These are phyloP conservation scores for Amanita phalloides DNA, from an alignment of 768 basidiomycete species.

Conservation along the genomic window DNA sequence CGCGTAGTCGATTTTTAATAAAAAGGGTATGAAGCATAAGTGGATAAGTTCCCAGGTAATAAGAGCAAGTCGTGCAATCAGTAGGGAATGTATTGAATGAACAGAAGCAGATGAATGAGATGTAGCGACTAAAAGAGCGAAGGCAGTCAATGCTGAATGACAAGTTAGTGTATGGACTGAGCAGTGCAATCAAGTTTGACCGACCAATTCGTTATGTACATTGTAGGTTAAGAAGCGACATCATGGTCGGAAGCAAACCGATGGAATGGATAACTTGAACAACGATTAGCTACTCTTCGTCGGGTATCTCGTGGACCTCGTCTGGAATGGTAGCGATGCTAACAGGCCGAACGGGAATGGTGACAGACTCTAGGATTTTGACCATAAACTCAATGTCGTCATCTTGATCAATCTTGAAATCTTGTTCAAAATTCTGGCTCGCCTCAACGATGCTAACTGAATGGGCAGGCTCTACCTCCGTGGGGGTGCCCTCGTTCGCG, in stretches of 20 bases:
- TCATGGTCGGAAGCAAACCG: not conserved
- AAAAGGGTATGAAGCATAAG: slow-evolving; percentile 2
- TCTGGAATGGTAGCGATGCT: slow-evolving; percentile 42
- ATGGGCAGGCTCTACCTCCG: not conserved
- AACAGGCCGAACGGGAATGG: slow-evolving; percentile 23
- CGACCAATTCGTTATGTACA: not conserved
- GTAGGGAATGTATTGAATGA: not conserved
- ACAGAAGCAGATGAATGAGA: not conserved
- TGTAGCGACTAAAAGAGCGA: slow-evolving; percentile 1
- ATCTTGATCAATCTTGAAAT: slow-evolving; percentile 8
- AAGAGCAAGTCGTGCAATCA: not conserved
- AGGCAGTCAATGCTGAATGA: not conserved
- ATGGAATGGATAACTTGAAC: not conserved
- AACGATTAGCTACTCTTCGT: slow-evolving; percentile 29
- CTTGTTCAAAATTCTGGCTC: not conserved
- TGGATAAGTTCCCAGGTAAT: not conserved
- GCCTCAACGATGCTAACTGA: not conserved
- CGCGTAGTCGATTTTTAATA: no score
- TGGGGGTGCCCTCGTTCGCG: not conserved
- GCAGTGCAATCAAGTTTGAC: not conserved
- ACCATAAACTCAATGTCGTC: slow-evolving; percentile 56
- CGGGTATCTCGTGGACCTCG: slow-evolving; percentile 43
- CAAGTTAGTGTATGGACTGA: not conserved
- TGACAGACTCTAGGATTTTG: slow-evolving; percentile 44
- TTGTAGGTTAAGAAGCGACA: not conserved